phyloP scores from a whole-genome alignment of 2,329 filamentous ascomycete species.

The Myriosclerotinia curreyana region DNA sequence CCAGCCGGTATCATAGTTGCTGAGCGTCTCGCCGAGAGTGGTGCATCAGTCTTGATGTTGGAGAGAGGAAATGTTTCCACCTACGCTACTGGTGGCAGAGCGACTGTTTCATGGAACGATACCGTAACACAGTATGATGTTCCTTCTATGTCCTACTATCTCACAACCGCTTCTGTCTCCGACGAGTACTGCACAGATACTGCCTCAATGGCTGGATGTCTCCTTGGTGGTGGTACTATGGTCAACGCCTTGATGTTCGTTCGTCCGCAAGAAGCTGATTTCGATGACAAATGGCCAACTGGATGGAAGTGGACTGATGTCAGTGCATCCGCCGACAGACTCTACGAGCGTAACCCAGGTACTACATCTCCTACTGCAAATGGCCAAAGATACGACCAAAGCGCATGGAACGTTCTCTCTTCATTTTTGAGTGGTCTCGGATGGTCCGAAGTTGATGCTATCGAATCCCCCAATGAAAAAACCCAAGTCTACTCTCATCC shows the following conservation, averaged over 20 bases:
- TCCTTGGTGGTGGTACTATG: conserved; percentile 55
- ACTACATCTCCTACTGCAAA: conserved; percentile 64
- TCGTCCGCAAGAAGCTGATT: conserved; percentile 61
- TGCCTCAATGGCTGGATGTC: conserved; percentile 67
- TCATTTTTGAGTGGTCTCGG: conserved; percentile 48
- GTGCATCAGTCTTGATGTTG: conserved; percentile 22
- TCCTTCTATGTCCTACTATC: conserved; percentile 20
- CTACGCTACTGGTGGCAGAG: conserved; percentile 18
- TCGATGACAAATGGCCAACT: conserved; percentile 62
- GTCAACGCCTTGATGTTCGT: conserved; percentile 67
- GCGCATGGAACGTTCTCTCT: conserved; percentile 61
- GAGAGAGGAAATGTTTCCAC: conserved; percentile 21
- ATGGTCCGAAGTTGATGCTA: conserved; percentile 47
- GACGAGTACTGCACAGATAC: conserved; percentile 41
- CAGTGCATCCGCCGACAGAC: conserved; percentile 53
- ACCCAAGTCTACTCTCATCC: conserved; percentile 61
- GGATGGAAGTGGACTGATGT: conserved; percentile 68
- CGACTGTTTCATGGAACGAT: conserved; percentile 19
- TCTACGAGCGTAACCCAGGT: conserved; percentile 67
- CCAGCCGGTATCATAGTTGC: conserved; percentile 21
- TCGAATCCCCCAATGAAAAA: conserved; percentile 56
- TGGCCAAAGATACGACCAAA: conserved; percentile 60
- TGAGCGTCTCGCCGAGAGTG: conserved; percentile 20
- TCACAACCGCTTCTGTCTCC: conserved; percentile 4
- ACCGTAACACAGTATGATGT: conserved; percentile 21